Evolutionary conservation across 2,329 filamentous ascomycete species (phyloP), one percentile per base, ranked within the genome.

Genomic region (Beauveria varroae): DNA sequence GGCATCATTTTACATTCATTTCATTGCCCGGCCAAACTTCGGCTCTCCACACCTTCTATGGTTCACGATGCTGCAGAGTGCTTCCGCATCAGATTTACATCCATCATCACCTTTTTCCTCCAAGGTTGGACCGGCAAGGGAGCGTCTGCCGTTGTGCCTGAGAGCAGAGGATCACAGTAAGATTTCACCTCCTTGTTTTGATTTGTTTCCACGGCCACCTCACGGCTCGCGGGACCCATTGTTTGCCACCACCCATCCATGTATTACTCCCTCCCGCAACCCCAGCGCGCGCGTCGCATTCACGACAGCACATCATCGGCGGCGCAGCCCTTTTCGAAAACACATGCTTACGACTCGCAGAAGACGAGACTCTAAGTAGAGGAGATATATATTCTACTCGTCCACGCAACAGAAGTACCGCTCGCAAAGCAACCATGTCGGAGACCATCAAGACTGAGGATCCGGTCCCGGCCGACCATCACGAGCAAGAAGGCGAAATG

Each of bases 11-110:
- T 1, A 22, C 26, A 9, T 51, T 9, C 26, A 34, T n/a, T 51
- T 51, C n/a, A 34, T 49, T 12, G 5, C 14, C 59, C 60, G 60
- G 60, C 46, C 60, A 62, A 62, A 62, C 60, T 62, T 62, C 60
- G 60, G 60, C 20, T 57, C 60, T 47, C 46, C 60, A 57, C 60
- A 51, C 34, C 3, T 9, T 20, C 7, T 16, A n/a, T n/a, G 28
- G 46, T 57, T 37, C 22, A 22, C 26, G 53, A 52, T 52, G 52
- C 53, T 3, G 47, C 47, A 6, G 34, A 34, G 49, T 57, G 53
- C 46, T 46, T 44, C 53, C 60, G 52, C 6, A 47, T 46, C 46
- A 46, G 53, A 57, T 52, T 49, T 62, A 37, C 60, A 37, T 34
- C 46, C 41, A 7, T 20, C 58, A 60, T 57, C 60, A 22, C 10